Base-by-base conservation (phyloP, 2,329 filamentous ascomycete species). In the Claviceps capensis region DNA sequence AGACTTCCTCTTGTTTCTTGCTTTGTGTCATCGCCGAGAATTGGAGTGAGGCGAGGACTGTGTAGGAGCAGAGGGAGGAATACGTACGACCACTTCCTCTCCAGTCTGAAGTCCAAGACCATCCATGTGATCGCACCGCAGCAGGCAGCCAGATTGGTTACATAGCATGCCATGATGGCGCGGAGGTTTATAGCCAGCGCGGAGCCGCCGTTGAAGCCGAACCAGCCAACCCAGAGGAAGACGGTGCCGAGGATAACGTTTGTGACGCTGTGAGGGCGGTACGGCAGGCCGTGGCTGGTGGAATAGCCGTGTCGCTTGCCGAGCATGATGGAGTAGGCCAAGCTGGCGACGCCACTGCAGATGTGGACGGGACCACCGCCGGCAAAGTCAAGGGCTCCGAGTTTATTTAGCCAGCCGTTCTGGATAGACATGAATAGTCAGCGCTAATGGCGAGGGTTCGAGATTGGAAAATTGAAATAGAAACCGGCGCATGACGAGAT, bases 221-320 rank as follows among this genome's bases (percentile, higher is more conserved):
- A 93, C 90, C 89, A 96, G 53, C 90, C 89, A 46, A 95, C 86
- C 90, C 90, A 96, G 48, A 95, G 76, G 67, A 85, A 78, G 26
- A 83, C 77, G 4, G 85, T 87, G 22, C 85, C 85, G 47, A 88
- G 73, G 47, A 87, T 81, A 57, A 88, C 81, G 59, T 86, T 75
- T 53, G 83, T 86, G 45, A 86, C 82, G 62, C 86, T 88, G 67
- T 88, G 85, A 8, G 84, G 83, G 36, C 79, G 76, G 70, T 84
- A 84, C 4, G 81, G 79, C 3, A 82, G 76, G 45, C 80, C 77
- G 54, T 81, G 74, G 49, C 77, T 74, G 60, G 75, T 77, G 60
- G 68, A 75, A 68, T 85, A 80, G 57, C 79, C 81, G 36, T 71
- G 70, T 47, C 85, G 81, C 67, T 82, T 84, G 53, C 85, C 85